Conservation (phyloP, 768 basidiomycete species). For the Brasilioporus rufonigricans region DNA sequence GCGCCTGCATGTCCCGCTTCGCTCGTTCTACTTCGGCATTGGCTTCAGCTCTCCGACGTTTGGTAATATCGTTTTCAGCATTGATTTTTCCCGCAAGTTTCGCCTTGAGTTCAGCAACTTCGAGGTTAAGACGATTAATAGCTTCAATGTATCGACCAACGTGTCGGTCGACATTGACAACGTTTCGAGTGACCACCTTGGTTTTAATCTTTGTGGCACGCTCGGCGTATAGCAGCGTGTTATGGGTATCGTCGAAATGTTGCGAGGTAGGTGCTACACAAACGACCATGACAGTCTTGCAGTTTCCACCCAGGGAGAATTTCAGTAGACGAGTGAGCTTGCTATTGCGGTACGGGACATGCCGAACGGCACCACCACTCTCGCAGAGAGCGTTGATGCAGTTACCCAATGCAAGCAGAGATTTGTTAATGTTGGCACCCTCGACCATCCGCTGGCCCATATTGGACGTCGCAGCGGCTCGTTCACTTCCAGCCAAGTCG, state of each 20-base stretch:
- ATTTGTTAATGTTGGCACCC: conserved; percentile 99
- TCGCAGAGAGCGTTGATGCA: conserved; percentile 99
- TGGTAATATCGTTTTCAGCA: conserved; percentile 59
- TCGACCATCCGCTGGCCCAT: conserved; percentile 99
- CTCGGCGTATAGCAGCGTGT: conserved; percentile 96
- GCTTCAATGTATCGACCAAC: conserved; percentile 95
- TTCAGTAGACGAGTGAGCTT: conserved; percentile 97
- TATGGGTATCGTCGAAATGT: conserved; percentile 98
- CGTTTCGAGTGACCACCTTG: conserved; percentile 92
- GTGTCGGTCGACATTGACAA: conserved; percentile 91
- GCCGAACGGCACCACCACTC: conserved; percentile 81
- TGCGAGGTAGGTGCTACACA: conserved; percentile 93
- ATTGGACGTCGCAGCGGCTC: conserved; percentile 93
- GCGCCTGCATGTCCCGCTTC: conserved; percentile 66
- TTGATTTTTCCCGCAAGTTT: conserved; percentile 73
- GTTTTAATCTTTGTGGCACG: conserved; percentile 98
- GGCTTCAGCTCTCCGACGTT: conserved; percentile 70
- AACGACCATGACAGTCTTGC: conserved; percentile 99
- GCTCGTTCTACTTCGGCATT: conserved; percentile 71
- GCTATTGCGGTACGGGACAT: conserved; percentile 96
- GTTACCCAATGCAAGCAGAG: conserved; percentile 93
- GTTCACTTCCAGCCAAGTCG: conserved; percentile 95
- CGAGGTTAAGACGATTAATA: conserved; percentile 81
- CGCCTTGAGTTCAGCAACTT: conserved; percentile 83
- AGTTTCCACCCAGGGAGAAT: conserved; percentile 97